Evolutionary conservation across 192 early-diverging fungal species (phyloP), one percentile per base, ranked within the genome.

Genomic region (Podila epicladia): DNA sequence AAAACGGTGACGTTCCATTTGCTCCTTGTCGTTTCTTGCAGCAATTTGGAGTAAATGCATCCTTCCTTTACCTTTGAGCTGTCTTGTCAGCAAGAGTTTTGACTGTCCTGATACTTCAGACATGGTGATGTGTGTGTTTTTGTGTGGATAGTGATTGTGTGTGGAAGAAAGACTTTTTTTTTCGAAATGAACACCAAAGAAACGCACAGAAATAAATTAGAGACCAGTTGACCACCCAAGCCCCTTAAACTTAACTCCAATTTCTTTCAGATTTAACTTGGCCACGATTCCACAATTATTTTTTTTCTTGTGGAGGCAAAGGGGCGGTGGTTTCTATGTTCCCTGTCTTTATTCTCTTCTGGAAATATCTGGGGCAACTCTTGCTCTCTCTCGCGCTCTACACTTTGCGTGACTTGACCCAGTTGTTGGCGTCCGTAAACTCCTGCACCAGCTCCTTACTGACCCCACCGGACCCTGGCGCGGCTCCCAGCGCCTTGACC

Each of bases 391-490:
- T n/a, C 24, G 41, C 29, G 15, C 48, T 59, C 55, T 72, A 79
- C 19, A 79, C 29, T 60, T 72, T 80, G 62, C 70, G 77, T 5
- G 58, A 49, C 67, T 80, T 68, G 48, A 69, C 26, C 77, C 77
- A 80, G 62, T 59, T 80, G 17, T 80, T 73, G 3, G 77, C 70
- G 33, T 80, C 77, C 57, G 60, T 41, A 62, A 80, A 80, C 50
- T 80, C 77, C 45, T 73, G 71, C 11, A 48, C 29, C 13, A 73
- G 20, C 33, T 80, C 77, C 67, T 73, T 80, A 66, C 62, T 65
- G 15, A 80, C 64, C 3, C 65, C 29, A 29, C 29, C 65, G 33
- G 53, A 55, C 6, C n/a, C 20, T 9, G 57, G 62, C 5, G 74
- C 32, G 15, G 48, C 41, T 31, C 51, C 57, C 22, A 73, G 48